Evolutionary conservation across 768 basidiomycete genomes (phyloP), one percentile per base, ranked within the genome.

Genomic region (Coprinellus micaceus): DNA sequence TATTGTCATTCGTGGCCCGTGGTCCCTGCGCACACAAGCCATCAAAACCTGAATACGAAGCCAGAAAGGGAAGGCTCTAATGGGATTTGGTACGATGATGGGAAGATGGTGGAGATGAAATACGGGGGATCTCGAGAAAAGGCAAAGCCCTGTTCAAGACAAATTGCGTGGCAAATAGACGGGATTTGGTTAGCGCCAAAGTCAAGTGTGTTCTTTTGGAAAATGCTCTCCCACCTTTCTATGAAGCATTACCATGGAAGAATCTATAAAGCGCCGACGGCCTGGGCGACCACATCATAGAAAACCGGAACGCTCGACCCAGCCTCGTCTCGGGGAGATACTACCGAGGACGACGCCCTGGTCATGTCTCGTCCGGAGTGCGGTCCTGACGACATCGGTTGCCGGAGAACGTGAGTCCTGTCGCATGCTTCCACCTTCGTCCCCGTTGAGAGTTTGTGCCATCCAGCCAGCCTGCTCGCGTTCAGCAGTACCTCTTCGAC

Each of bases 51-150:
- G 17, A 13, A 41, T 52, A 40, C 39, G 50, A 33, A 28, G 40
- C 50, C 56, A 25, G 56, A 57, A 57, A 52, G 51, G 51, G 56
- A 52, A 47, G 43, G 49, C 49, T 51, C 49, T 51, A 51, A 19
- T 21, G 49, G 49, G 30, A 21, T 19, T 22, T 51, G 15, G 33
- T 51, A 36, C 49, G 49, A 51, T 36, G 49, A 30, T 51, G 49
- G 49, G 33, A 51, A 51, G 49, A 51, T 51, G 49, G 49, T 51
- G 49, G 49, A 51, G 33, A 51, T 51, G 49, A 51, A 51, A 13
- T 33, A 13, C 9, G 28, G 33, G 30, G 49, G n/a, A 36, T 51
- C 33, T 37, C 33, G 49, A 51, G 33, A 48, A 48, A 51, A 51
- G 36, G 49, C 11, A 51, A 51, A 19, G 10, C 29, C 49, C 30